Evolutionary conservation across 176 grass and related monocot genomes (phyloP).

Genomic region (Panicum miliaceum): DNA sequence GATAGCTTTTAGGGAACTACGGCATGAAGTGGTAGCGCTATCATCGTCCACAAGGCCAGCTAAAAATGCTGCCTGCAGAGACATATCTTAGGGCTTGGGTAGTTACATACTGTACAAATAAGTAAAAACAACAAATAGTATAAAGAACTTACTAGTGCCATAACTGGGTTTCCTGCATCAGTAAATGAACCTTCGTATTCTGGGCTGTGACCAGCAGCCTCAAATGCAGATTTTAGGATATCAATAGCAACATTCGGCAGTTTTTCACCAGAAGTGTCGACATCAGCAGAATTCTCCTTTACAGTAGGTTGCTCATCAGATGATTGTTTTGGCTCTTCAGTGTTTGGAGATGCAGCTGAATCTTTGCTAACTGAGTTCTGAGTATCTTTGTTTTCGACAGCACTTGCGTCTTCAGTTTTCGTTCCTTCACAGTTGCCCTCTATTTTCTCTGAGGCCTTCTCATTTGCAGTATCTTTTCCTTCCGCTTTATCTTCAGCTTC

Average conservation of each 20-base stretch:
- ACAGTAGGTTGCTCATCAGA: slow-evolving; percentile 54
- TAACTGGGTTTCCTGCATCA: slow-evolving; percentile 94
- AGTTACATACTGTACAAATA: slow-evolving; percentile 16
- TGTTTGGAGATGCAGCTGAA: slow-evolving; percentile 45
- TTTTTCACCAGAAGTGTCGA: slow-evolving; percentile 60
- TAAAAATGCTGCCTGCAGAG: slow-evolving; percentile 88
- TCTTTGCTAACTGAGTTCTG: slow-evolving; percentile 49
- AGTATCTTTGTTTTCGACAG: slow-evolving; percentile 57
- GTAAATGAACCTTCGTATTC: slow-evolving; percentile 80
- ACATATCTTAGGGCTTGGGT: slow-evolving; percentile 37
- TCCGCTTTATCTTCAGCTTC: slow-evolving; percentile 72
- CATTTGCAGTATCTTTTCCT: slow-evolving; percentile 49
- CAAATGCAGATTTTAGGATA: slow-evolving; percentile 84
- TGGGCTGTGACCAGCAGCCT: slow-evolving; percentile 73
- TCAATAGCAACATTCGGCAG: slow-evolving; percentile 65
- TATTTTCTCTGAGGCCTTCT: slow-evolving; percentile 54
- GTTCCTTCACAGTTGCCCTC: slow-evolving; percentile 48
- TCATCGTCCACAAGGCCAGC: slow-evolving; percentile 72
- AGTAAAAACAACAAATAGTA: not conserved
- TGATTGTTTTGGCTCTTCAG: slow-evolving; percentile 44
- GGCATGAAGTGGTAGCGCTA: slow-evolving; percentile 63
- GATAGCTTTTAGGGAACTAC: slow-evolving; percentile 88
- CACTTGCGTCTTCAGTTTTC: slow-evolving; percentile 44
- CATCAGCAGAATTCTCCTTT: slow-evolving; percentile 45
- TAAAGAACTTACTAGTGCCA: slow-evolving; percentile 74